Evolutionary conservation across 2,329 filamentous ascomycete genomes (phyloP).

Genomic region (Arthrobotrys sinensis): DNA sequence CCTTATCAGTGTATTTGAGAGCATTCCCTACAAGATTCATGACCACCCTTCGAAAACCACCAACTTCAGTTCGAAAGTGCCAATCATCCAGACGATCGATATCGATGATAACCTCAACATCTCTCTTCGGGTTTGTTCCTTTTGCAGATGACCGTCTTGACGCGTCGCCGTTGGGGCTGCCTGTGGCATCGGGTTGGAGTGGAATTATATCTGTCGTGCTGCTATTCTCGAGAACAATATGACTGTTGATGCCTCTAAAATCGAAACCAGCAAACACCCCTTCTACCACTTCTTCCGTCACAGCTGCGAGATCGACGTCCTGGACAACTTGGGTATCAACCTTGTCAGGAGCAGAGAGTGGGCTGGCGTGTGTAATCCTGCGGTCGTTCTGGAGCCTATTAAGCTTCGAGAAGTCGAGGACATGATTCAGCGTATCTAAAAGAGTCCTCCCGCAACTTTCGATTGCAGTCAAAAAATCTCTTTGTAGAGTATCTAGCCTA

Average conservation of each 20-base stretch:
- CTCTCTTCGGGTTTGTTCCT: slow-evolving; percentile 63
- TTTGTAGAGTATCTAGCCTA: slow-evolving; percentile 69
- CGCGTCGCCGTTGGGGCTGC: slow-evolving; percentile 24
- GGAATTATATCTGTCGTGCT: slow-evolving; percentile 62
- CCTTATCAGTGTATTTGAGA: slow-evolving; percentile 74
- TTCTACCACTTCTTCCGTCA: slow-evolving; percentile 71
- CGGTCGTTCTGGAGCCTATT: slow-evolving; percentile 57
- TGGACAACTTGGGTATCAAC: slow-evolving; percentile 62
- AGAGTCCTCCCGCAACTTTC: slow-evolving; percentile 72
- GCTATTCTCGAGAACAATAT: slow-evolving; percentile 36
- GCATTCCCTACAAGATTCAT: slow-evolving; percentile 77
- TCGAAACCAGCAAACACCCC: slow-evolving; percentile 70
- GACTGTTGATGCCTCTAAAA: slow-evolving; percentile 65
- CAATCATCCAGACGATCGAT: slow-evolving; percentile 71
- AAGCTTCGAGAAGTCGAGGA: slow-evolving; percentile 69
- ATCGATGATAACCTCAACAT: slow-evolving; percentile 71
- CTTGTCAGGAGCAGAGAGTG: slow-evolving; percentile 34
- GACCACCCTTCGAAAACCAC: slow-evolving; percentile 72
- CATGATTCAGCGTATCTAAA: slow-evolving; percentile 72
- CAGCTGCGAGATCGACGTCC: slow-evolving; percentile 67
- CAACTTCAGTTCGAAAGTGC: slow-evolving; percentile 73
- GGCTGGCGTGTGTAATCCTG: slow-evolving; percentile 29
- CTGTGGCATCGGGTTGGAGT: slow-evolving; percentile 34
- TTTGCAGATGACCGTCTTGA: slow-evolving; percentile 31
- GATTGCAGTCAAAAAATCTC: slow-evolving; percentile 70